A percentile compares a stretch with the other conserved stretches of the same genome.
These are phyloP conservation scores for Hypoxylon sp. DNA, from an alignment of 2,329 filamentous ascomycete species.

Conservation along the genomic window DNA sequence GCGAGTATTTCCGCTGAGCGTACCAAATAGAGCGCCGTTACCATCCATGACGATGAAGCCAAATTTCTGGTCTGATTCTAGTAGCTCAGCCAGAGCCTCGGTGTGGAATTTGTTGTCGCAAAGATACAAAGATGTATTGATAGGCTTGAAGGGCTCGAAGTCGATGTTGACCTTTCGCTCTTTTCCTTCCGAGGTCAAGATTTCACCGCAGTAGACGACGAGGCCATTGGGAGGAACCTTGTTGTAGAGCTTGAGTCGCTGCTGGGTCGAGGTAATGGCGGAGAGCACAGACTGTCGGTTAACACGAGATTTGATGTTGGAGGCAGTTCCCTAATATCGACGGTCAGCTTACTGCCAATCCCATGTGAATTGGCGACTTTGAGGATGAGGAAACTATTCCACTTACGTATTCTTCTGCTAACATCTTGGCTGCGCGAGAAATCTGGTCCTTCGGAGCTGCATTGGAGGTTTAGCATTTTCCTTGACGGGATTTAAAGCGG, in stretches of 20 bases:
- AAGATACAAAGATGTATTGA: constrained; percentile 99
- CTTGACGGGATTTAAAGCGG: constrained; percentile 32
- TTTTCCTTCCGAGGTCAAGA: constrained; percentile 97
- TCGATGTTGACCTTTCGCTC: constrained; percentile 99
- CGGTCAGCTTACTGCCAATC: constrained; percentile 43
- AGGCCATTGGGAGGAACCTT: constrained; percentile 98
- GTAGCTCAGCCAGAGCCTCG: constrained; percentile 93
- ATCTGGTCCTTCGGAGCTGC: constrained; percentile 97
- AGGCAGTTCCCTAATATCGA: constrained; percentile 82
- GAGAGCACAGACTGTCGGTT: constrained; percentile 98
- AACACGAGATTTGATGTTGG: constrained; percentile 99
- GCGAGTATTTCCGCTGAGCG: constrained; percentile 94
- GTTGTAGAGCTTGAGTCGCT: constrained; percentile 98
- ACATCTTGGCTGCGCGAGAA: constrained; percentile 96
- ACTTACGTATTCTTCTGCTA: constrained; percentile 99
- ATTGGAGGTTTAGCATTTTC: constrained; percentile 40
- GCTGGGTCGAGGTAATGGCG: constrained; percentile 98
- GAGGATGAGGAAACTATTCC: background rate
- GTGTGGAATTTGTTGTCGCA: constrained; percentile 99
- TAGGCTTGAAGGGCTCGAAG: constrained; percentile 99
- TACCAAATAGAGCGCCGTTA: constrained; percentile 97
- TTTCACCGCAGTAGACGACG: constrained; percentile 99
- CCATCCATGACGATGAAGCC: constrained; percentile 99
- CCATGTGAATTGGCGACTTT: background rate
- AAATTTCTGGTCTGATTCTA: constrained; percentile 99